Base-by-base conservation (phyloP, 2,329 filamentous ascomycete species). In the Sporothrix sp. region DNA sequence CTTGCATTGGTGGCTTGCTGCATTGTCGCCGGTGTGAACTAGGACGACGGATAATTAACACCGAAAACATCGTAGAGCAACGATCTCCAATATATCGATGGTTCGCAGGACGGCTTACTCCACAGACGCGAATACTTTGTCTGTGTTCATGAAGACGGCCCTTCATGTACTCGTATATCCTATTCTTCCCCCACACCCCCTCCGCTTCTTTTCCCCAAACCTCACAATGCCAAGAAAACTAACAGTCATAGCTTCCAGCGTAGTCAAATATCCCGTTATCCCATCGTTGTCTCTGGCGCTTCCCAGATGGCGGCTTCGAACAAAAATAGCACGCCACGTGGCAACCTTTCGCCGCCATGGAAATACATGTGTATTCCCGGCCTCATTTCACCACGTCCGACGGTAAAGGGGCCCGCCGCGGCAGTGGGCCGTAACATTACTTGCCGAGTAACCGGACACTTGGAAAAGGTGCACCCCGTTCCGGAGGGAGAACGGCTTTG, bases 21-120 rank as follows among this genome's bases (percentile, higher is more conserved):
- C 35, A 51, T 51, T 18, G n/a, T 46, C 25, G 42, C 48, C 42
- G 48, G 48, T 13, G 50, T 52, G 50, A n/a, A 48, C 18, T 47
- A 32, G 50, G 37, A 38, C 36, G 32, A 38, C 13, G 44, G 39
- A 27, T 45, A 51, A 40, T 39, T 51, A 23, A 40, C 48, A 39
- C 27, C 39, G 32, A 46, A 51, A 46, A 40, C 33, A 27, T 33
- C 40, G 21, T 38, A 21, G 38, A 32, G 14, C 20, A 28, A 37
- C 14, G 20, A 20, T 43, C 38, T 50, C 20, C 28, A 43, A 21
- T 20, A 38, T 7, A 14, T 50, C 30, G 21, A 50, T 50, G 30
- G 48, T 3, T 38, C 48, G 32, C 48, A 50, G 37, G 48, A 50
- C 38, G 28, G 48, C 30, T 20, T 9, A 3, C 44, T 47, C 33